These are phyloP conservation scores for Neoscytalidium dimidiatum DNA, from an alignment of 2,329 filamentous ascomycete genomes.

Conservation along the genomic window DNA sequence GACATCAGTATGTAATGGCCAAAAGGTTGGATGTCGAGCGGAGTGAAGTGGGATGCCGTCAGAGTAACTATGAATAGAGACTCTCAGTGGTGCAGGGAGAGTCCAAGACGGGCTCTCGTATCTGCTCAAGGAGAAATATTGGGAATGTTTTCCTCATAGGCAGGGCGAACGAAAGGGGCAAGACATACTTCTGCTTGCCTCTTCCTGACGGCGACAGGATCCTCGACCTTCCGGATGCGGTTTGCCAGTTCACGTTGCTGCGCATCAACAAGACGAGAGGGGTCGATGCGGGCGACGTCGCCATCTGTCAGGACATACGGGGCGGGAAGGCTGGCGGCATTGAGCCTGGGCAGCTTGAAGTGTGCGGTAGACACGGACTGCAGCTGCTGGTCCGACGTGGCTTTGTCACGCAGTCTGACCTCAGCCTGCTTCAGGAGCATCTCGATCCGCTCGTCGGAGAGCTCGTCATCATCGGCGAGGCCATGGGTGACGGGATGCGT, in stretches of 20 bases:
- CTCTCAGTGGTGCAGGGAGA: slow-evolving; percentile 71
- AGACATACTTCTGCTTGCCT: slow-evolving; percentile 53
- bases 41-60: slow-evolving; percentile 44
- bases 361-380: slow-evolving; percentile 19
- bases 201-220: slow-evolving; percentile 51
- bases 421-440: slow-evolving; percentile 63
- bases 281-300: slow-evolving; percentile 56
- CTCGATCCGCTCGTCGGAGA: slow-evolving; percentile 59
- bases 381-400: slow-evolving; percentile 28
- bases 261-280: slow-evolving; percentile 51
- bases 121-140: slow-evolving; percentile 72
- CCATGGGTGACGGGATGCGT: slow-evolving; percentile 8
- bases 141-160: slow-evolving; percentile 77
- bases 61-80: slow-evolving; percentile 78
- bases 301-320: slow-evolving; percentile 57
- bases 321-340: slow-evolving; percentile 49
- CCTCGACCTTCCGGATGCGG: slow-evolving; percentile 55
- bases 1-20: slow-evolving; percentile 8
- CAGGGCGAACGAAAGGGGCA: slow-evolving; percentile 28
- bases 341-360: slow-evolving; percentile 55
- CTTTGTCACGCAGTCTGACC: slow-evolving; percentile 53
- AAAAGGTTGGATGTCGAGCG: neutral
- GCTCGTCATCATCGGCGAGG: slow-evolving; percentile 34
- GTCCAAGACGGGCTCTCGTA: slow-evolving; percentile 77
- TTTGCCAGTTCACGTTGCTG: slow-evolving; percentile 51